Evolutionary conservation across 805 yeast species (phyloP), one percentile per base, ranked within the genome.

Genomic region (Blastobotrys terrestris): DNA sequence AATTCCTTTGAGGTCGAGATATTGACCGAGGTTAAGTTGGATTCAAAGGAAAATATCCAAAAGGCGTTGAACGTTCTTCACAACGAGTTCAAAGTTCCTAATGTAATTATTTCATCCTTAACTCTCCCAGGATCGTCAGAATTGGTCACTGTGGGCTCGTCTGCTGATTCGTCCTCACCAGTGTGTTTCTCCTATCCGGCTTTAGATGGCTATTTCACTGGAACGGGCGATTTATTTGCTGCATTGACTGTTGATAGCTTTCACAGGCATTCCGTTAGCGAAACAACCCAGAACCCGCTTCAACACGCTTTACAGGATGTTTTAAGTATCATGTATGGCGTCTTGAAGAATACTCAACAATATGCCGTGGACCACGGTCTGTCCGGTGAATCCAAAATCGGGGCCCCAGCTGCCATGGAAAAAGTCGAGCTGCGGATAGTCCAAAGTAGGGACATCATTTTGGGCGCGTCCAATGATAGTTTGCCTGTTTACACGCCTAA

Each of bases 141-240:
- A 48, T 62, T 66, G 39, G 67, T 77, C n/a, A 72, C 80, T 16
- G 76, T 79, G 13, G 74, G 78, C 8, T 77, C 81, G 1, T 62
- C 76, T 3, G 51, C 53, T 5, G 43, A 31, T 2, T 19, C 8
- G 1, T 41, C 11, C 40, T 26, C 35, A 26, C 57, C 39, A 21
- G 56, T 69, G 50, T 70, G 65, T 47, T 81, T 78, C 60, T 74
- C 75, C 58, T 75, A 85, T 13, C 85, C 87, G 1, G 72, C 75
- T 39, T 78, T 88, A 43, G 80, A 84, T 51, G 83, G 92, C 3
- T 89, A 92, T 66, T 92, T 91, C 69, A 88, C 97, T 0, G 98
- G 98, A 1, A 96, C 94, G 0, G 98, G 98, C 4, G 98, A 91
- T 63, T 68, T 91, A 43, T 91, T 92, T 61, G 84, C 96, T 0